Evolutionary conservation across 108 stramenopile genomes (phyloP).

Genomic region (Skeletonema grethae): DNA sequence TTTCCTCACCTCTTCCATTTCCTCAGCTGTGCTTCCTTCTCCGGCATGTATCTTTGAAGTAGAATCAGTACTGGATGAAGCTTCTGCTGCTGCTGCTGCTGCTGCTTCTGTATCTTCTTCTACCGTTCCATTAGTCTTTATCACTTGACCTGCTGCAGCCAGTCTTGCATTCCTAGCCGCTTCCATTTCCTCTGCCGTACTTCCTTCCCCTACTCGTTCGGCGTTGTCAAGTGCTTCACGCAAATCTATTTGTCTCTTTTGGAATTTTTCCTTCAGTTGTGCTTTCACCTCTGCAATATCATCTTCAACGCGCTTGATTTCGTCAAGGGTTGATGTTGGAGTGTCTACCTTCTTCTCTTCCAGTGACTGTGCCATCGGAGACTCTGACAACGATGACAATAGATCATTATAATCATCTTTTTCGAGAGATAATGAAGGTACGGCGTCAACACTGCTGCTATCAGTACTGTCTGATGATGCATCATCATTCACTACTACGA

Average conservation of each 20-base stretch:
- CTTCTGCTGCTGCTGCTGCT: not conserved
- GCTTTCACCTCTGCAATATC: not conserved
- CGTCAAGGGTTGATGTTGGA: not conserved
- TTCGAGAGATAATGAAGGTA: not conserved
- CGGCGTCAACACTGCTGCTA: not conserved
- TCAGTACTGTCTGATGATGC: not conserved
- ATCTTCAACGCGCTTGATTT: not conserved
- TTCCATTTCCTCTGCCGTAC: not conserved
- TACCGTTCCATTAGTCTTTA: not conserved
- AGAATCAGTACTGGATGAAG: not conserved
- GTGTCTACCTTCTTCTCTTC: not conserved
- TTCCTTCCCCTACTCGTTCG: not conserved
- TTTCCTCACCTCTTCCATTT: not conserved
- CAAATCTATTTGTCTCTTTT: not conserved
- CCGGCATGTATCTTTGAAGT: not conserved
- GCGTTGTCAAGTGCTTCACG: not conserved
- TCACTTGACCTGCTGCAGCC: not conserved
- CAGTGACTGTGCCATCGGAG: not conserved
- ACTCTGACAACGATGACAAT: not conserved
- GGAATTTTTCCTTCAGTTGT: not conserved
- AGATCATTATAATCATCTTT: not conserved
- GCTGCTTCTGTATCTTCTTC: not conserved
- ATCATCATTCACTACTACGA: not conserved
- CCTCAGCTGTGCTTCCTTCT: conserved; percentile 5
- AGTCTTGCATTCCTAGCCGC: not conserved